phyloP scores from a whole-genome alignment of 1,284 basidiomycete species.

The Thelephora terrestris region DNA sequence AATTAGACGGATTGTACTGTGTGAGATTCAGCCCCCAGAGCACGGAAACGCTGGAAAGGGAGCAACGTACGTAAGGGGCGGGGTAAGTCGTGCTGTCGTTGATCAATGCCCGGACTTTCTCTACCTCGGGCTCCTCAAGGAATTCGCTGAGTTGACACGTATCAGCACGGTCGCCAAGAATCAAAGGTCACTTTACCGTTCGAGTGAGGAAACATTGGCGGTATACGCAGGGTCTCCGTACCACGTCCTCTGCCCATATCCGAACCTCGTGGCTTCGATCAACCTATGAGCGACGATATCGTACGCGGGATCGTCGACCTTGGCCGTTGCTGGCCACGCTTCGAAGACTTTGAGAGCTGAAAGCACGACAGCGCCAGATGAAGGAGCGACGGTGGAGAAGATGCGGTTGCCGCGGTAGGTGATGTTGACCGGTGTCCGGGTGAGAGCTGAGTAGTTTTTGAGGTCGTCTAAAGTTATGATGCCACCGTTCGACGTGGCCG shows the following conservation, averaged over 20 bases:
- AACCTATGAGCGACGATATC: conserved; percentile 59
- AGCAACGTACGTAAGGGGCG: conserved; percentile 8
- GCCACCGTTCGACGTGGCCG: conserved; percentile 47
- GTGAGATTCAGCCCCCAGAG: background rate
- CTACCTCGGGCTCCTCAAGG: conserved; percentile 10
- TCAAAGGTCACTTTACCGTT: conserved; percentile 43
- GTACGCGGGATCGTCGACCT: conserved; percentile 35
- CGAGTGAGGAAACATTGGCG: conserved; percentile 25
- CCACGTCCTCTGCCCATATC: conserved; percentile 15
- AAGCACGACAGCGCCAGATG: conserved; percentile 65
- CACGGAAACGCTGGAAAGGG: background rate
- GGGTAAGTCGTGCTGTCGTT: conserved; percentile 15
- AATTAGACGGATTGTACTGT: conserved; percentile 16
- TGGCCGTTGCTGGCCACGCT: conserved; percentile 20
- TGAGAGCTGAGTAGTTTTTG: conserved; percentile 56
- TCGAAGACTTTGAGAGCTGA: conserved; percentile 23
- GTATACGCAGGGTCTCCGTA: conserved; percentile 22
- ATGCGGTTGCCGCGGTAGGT: conserved; percentile 70
- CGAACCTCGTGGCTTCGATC: conserved; percentile 50
- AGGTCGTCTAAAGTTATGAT: conserved; percentile 69
- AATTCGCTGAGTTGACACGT: conserved; percentile 7
- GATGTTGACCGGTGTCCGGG: conserved; percentile 67
- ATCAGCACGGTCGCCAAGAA: conserved; percentile 5
- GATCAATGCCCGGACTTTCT: conserved; percentile 12
- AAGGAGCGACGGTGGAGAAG: conserved; percentile 78